These are phyloP conservation scores for Pleomassaria siparia DNA, from an alignment of 2,329 filamentous ascomycete genomes.

Conservation along the genomic window DNA sequence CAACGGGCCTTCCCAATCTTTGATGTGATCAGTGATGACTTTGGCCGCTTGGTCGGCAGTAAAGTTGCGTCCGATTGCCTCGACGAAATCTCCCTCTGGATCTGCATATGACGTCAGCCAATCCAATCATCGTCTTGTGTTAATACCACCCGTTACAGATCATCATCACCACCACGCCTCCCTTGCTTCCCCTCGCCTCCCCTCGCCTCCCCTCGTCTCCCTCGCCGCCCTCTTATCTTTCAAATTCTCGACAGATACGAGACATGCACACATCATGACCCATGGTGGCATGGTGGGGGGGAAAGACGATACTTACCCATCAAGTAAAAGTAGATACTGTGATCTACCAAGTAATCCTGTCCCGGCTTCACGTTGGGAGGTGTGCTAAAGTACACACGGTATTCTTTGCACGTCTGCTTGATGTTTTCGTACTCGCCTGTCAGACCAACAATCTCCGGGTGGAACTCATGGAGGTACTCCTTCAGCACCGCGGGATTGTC, in stretches of 20 bases:
- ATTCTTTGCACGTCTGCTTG: slow-evolving; percentile 91
- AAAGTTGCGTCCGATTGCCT: slow-evolving; percentile 93
- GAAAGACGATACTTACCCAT: slow-evolving; percentile 65
- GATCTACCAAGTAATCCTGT: slow-evolving; percentile 96
- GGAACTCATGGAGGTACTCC: slow-evolving; percentile 87
- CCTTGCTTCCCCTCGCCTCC: too few species aligned
- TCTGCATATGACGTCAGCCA: slow-evolving; percentile 59
- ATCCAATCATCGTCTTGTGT: not conserved
- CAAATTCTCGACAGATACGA: not conserved
- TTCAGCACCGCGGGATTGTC: slow-evolving; percentile 85
- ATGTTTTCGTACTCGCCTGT: slow-evolving; percentile 94
- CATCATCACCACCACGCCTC: not conserved
- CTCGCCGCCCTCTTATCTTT: too few species aligned
- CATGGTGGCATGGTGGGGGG: too few species aligned
- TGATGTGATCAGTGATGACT: slow-evolving; percentile 84
- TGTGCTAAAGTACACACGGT: slow-evolving; percentile 96
- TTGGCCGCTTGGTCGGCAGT: slow-evolving; percentile 82
- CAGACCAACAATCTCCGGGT: slow-evolving; percentile 79
- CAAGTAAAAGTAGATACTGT: slow-evolving; percentile 99
- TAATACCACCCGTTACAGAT: not conserved
- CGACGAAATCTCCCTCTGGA: slow-evolving; percentile 96
- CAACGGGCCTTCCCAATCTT: slow-evolving; percentile 67
- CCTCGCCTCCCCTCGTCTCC: too few species aligned
- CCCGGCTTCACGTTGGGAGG: slow-evolving; percentile 84
- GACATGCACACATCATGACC: not conserved